Evolutionary conservation across 164 flowering plant species (phyloP).

Genomic region (Tetracentron sinense): DNA sequence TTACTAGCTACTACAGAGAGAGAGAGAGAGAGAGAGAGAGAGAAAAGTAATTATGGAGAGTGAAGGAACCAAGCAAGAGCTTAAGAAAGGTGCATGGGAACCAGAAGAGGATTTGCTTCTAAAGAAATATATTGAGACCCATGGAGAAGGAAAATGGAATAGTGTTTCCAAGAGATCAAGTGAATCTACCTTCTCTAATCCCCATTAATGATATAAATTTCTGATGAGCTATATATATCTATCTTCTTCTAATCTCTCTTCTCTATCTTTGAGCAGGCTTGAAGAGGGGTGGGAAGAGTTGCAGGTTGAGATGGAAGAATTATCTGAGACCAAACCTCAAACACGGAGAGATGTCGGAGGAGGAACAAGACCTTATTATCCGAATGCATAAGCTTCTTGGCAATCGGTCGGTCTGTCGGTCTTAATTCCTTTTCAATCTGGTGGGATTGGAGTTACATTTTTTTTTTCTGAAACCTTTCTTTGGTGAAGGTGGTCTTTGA

Average conservation of each 20-base stretch:
- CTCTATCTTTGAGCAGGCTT: slow-evolving; percentile 30
- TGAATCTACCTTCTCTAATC: slow-evolving; percentile 2
- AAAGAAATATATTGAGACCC: slow-evolving; percentile 43
- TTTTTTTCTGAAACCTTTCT: background rate
- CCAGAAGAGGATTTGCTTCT: slow-evolving; percentile 57
- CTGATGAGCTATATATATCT: too few species aligned
- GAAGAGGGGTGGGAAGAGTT: too few species aligned
- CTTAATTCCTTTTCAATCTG: too few species aligned
- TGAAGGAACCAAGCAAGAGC: slow-evolving; percentile 19
- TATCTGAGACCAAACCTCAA: slow-evolving; percentile 57
- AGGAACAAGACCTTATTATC: slow-evolving; percentile 55
- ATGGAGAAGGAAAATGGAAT: slow-evolving; percentile 67
- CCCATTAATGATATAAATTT: too few species aligned
- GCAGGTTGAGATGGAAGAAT: too few species aligned
- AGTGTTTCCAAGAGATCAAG: slow-evolving; percentile 49
- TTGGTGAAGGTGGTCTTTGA: slow-evolving; percentile 44
- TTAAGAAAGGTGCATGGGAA: slow-evolving; percentile 52
- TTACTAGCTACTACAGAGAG: background rate
- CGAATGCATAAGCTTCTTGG: slow-evolving; percentile 59
- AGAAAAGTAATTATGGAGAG: slow-evolving; percentile 23
- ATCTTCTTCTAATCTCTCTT: too few species aligned
- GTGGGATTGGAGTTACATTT: too few species aligned
- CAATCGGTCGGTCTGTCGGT: slow-evolving; percentile 32
- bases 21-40: slow-evolving; percentile 7
- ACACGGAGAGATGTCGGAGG: slow-evolving; percentile 43